Evolutionary conservation across 495 filamentous ascomycete species (phyloP).

Genomic region (Saxophila tyrrhenica): DNA sequence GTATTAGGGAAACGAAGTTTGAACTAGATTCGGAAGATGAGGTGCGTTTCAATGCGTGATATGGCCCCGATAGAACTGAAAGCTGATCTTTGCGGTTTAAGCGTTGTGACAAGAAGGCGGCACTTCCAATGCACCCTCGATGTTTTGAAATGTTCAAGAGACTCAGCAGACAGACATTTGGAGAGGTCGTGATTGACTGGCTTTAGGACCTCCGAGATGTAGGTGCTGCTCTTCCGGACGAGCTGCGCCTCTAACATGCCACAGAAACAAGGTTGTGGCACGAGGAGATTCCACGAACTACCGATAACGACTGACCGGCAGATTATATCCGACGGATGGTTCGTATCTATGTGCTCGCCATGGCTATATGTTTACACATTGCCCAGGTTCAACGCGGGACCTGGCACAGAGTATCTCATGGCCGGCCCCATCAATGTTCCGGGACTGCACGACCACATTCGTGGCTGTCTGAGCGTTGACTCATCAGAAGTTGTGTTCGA

Average conservation of each 20-base stretch:
- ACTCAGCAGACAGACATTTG: background rate
- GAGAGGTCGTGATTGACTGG: slow-evolving; percentile 5
- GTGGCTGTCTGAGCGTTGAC: background rate
- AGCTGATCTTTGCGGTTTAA: background rate
- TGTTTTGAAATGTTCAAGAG: slow-evolving; percentile 10
- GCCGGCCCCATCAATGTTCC: background rate
- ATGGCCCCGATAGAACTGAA: background rate
- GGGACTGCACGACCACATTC: background rate
- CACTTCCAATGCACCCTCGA: slow-evolving; percentile 2
- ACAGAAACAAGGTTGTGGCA: background rate
- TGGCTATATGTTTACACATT: background rate
- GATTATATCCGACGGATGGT: background rate
- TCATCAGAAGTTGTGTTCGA: background rate
- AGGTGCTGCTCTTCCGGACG: background rate
- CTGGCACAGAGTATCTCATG: background rate
- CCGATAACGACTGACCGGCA: background rate
- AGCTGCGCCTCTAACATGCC: background rate
- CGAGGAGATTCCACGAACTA: background rate
- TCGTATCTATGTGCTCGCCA: too few species aligned
- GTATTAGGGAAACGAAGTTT: background rate
- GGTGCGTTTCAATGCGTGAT: background rate
- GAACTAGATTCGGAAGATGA: background rate
- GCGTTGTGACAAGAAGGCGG: background rate
- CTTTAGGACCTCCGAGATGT: slow-evolving; percentile 2
- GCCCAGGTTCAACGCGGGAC: background rate